Evolutionary conservation across 176 grass and related monocot species (phyloP).

Genomic region (Stipa capillata): DNA sequence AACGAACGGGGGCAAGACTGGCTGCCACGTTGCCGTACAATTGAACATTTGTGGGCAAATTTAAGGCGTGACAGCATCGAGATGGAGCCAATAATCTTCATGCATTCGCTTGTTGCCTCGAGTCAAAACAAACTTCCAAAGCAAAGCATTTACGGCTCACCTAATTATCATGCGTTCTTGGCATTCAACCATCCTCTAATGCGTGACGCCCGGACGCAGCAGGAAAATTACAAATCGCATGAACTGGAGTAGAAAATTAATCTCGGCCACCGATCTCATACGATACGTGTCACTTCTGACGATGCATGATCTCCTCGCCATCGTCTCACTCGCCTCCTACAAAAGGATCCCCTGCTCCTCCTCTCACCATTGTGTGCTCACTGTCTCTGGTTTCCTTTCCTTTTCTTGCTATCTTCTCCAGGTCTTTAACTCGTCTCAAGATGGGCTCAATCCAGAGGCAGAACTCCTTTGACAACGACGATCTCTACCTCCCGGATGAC

Average conservation of each 20-base stretch:
- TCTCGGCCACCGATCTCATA: background rate
- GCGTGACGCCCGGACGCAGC: background rate
- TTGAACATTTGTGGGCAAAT: background rate
- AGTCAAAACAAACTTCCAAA: slow-evolving; percentile 12
- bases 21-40: background rate
- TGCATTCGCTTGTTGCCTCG: background rate
- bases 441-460: slow-evolving; percentile 11
- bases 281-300: background rate
- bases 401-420: background rate
- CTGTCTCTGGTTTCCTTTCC: background rate
- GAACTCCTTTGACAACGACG: background rate
- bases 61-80: background rate
- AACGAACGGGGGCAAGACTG: background rate
- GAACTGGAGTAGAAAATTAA: background rate
- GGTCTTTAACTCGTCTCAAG: background rate
- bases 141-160: slow-evolving; percentile 11
- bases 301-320: background rate
- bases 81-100: background rate
- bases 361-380: background rate
- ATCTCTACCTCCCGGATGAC: background rate
- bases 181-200: background rate
- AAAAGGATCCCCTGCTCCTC: background rate
- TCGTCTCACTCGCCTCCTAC: background rate
- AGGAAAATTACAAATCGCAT: background rate
- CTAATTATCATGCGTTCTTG: background rate